A percentile compares a stretch with the other conserved stretches of the same genome.
Conservation (phyloP, 2,329 filamentous ascomycete species). For the Ophiognomonia clavigignenti-juglandacearum region DNA sequence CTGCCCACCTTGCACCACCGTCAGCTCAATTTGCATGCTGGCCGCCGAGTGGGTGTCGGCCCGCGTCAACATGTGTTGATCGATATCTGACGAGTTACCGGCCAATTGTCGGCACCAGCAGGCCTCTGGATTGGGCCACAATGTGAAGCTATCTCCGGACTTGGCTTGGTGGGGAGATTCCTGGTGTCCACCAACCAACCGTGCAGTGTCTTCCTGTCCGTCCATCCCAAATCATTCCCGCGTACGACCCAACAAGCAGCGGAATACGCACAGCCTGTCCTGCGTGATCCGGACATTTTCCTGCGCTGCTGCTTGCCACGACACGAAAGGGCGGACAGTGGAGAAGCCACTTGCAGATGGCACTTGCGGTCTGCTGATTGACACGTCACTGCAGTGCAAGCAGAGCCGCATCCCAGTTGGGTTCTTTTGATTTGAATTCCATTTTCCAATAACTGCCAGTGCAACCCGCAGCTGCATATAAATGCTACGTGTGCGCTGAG, state of each 20-base stretch:
- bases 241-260: background rate
- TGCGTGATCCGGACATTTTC: too few relatives aligned
- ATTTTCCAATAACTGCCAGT: conserved; percentile 4
- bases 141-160: conserved; percentile 8
- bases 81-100: background rate
- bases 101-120: background rate
- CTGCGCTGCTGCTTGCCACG: background rate
- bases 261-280: too few relatives aligned
- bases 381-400: conserved; percentile 15
- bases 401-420: conserved; percentile 14
- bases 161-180: conserved; percentile 2
- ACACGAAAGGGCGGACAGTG: background rate
- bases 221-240: too few relatives aligned
- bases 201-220: too few relatives aligned
- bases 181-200: too few relatives aligned
- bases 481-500: too few relatives aligned
- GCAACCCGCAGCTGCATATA: too few relatives aligned
- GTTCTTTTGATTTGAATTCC: too few relatives aligned
- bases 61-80: background rate
- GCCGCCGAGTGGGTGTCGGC: background rate
- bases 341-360: conserved; percentile 11
- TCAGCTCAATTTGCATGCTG: background rate
- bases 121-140: background rate
- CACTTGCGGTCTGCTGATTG: conserved; percentile 14
- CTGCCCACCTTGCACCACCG: background rate